phyloP scores from a whole-genome alignment of 73 alveolate species.

The Paramecium sonneborni region DNA sequence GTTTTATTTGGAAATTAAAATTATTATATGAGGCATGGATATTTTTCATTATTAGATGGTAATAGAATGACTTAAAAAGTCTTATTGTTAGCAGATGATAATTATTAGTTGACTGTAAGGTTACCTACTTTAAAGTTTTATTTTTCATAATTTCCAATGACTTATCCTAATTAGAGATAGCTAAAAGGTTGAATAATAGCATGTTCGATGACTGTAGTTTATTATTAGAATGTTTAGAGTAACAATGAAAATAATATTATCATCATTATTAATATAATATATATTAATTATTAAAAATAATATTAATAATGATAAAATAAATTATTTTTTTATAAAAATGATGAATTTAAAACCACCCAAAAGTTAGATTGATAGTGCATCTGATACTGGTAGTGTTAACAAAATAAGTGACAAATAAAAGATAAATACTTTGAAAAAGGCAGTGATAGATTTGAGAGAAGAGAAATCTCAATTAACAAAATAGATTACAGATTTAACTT shows the following conservation, averaged over 20 bases:
- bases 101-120: background rate
- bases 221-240: background rate
- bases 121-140: background rate
- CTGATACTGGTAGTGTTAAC: constrained; percentile 6
- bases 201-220: background rate
- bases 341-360: constrained; percentile 9
- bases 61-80: background rate
- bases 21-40: background rate
- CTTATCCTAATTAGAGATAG: background rate
- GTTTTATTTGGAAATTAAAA: background rate
- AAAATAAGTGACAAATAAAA: background rate
- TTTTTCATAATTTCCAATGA: background rate
- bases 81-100: background rate
- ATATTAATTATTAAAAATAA: background rate
- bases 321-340: background rate
- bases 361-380: constrained; percentile 2
- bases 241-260: background rate
- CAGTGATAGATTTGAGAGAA: constrained; percentile 30
- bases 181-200: background rate
- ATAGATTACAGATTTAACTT: background rate
- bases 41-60: background rate
- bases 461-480: background rate
- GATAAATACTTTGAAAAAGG: constrained; percentile 19
- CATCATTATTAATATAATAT: background rate
- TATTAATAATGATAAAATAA: background rate